Evolutionary conservation across 1,284 basidiomycete species (phyloP).

Genomic region (Sphagnurus paluster): DNA sequence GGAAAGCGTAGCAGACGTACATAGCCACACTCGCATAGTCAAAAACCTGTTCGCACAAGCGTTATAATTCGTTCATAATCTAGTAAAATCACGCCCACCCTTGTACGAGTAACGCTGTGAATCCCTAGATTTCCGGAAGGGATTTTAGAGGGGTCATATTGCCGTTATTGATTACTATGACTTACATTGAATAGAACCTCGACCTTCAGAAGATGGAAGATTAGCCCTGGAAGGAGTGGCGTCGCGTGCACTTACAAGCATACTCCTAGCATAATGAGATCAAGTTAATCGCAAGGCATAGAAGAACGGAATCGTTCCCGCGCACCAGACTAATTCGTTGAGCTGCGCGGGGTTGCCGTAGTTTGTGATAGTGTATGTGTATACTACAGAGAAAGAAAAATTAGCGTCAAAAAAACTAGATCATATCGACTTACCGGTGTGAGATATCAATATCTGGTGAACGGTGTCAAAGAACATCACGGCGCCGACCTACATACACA

Average conservation of each 20-base stretch:
- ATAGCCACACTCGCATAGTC: constrained; percentile 47
- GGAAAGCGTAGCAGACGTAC: constrained; percentile 31
- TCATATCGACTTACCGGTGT: constrained; percentile 39
- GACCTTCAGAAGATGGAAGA: constrained; percentile 28
- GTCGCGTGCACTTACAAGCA: constrained; percentile 36
- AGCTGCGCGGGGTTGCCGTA: constrained; percentile 41
- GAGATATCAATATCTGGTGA: constrained; percentile 57
- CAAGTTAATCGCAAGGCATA: too few relatives aligned
- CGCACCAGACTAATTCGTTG: constrained; percentile 45
- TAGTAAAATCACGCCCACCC: constrained; percentile 33
- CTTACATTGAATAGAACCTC: constrained; percentile 57
- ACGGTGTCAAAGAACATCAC: constrained; percentile 51
- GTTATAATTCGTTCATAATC: too few relatives aligned
- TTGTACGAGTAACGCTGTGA: constrained; percentile 53
- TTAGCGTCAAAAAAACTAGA: not conserved
- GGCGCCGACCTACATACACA: constrained; percentile 49
- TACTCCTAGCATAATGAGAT: constrained; percentile 37
- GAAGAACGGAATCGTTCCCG: constrained; percentile 1
- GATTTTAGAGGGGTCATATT: constrained; percentile 1
- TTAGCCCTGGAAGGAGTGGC: not conserved
- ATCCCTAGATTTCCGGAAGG: constrained; percentile 30
- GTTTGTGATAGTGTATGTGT: constrained; percentile 53
- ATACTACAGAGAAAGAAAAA: constrained; percentile 37
- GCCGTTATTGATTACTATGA: not conserved
- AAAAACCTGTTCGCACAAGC: too few relatives aligned